Percentiles rank a stretch among this genome's conserved stretches.
phyloP scores from a whole-genome alignment of 768 basidiomycete genomes.

The Termitomyces sp. region DNA sequence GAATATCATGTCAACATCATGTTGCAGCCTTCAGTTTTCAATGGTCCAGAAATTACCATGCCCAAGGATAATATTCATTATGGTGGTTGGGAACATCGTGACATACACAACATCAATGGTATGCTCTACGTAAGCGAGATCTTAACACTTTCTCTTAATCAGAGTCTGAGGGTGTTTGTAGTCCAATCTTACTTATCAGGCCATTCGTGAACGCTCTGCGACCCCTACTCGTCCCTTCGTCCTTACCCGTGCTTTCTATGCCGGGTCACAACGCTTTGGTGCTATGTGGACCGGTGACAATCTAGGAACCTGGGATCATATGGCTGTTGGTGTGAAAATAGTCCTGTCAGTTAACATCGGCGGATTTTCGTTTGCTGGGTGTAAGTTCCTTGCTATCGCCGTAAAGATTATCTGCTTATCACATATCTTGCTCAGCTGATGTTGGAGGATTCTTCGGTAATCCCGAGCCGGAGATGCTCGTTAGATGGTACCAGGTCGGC shows the following conservation, averaged over 20 bases:
- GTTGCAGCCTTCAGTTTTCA: conserved; percentile 91
- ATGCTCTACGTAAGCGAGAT: conserved; percentile 73
- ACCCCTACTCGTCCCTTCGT: conserved; percentile 88
- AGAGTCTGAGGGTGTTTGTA: conserved; percentile 22
- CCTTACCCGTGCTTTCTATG: conserved; percentile 90
- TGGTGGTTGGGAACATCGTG: conserved; percentile 97
- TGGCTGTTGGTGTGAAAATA: conserved; percentile 92
- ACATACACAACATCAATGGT: conserved; percentile 96
- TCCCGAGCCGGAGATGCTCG: conserved; percentile 89
- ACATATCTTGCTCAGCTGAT: conserved; percentile 56
- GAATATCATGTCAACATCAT: conserved; percentile 8
- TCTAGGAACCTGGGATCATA: conserved; percentile 96
- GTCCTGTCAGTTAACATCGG: conserved; percentile 82
- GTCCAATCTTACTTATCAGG: conserved; percentile 83
- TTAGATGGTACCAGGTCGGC: conserved; percentile 96
- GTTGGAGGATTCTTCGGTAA: conserved; percentile 99
- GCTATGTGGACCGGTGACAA: conserved; percentile 99
- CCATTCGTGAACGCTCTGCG: conserved; percentile 67
- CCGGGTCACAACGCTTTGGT: conserved; percentile 92
- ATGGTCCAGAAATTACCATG: conserved; percentile 91
- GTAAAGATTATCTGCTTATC: neutral
- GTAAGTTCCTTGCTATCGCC: conserved; percentile 40
- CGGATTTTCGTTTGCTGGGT: conserved; percentile 88
- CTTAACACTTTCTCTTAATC: neutral
- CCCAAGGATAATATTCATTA: conserved; percentile 69